Percentiles rank a stretch among this genome's conserved stretches.
phyloP scores from a whole-genome alignment of 1,284 basidiomycete species.

The Rhodofomes roseus region DNA sequence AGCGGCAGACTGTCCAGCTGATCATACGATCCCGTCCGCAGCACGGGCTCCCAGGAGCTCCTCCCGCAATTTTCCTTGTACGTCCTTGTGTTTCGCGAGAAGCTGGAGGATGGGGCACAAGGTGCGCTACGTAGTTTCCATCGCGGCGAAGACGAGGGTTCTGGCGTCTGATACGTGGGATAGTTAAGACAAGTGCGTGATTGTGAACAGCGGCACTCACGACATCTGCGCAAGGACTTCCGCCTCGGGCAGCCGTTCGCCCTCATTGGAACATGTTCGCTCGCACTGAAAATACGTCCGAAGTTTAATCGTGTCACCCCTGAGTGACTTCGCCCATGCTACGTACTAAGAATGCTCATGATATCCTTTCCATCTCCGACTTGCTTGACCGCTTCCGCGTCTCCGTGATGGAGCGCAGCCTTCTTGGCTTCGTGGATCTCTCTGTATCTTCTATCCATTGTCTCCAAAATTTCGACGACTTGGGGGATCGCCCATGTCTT shows the following conservation, averaged over 20 bases:
- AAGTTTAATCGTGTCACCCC: not conserved
- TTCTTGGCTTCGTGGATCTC: conserved; percentile 38
- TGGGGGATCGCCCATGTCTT: not conserved
- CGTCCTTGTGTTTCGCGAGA: not conserved
- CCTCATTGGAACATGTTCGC: conserved; percentile 13
- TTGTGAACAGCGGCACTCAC: conserved; percentile 5
- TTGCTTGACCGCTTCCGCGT: conserved; percentile 30
- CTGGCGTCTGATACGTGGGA: too few species aligned
- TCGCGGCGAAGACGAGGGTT: conserved; percentile 11
- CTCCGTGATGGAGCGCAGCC: conserved; percentile 30
- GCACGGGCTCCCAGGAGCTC: conserved; percentile 1
- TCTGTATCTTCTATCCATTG: conserved; percentile 14
- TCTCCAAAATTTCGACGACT: conserved; percentile 16
- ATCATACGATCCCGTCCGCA: not conserved
- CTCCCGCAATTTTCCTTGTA: not conserved
- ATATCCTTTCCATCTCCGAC: conserved; percentile 41
- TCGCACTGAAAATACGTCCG: conserved; percentile 3
- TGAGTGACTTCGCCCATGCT: not conserved
- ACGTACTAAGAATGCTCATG: conserved; percentile 41
- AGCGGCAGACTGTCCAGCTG: conserved; percentile 1
- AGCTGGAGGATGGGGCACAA: conserved; percentile 1
- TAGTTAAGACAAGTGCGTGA: too few species aligned
- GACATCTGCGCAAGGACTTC: conserved; percentile 8
- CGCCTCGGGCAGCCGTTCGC: conserved; percentile 1
- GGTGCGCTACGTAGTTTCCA: conserved; percentile 16